Base-by-base conservation (phyloP, 768 basidiomycete species). In the Amanita subjunquillea region DNA sequence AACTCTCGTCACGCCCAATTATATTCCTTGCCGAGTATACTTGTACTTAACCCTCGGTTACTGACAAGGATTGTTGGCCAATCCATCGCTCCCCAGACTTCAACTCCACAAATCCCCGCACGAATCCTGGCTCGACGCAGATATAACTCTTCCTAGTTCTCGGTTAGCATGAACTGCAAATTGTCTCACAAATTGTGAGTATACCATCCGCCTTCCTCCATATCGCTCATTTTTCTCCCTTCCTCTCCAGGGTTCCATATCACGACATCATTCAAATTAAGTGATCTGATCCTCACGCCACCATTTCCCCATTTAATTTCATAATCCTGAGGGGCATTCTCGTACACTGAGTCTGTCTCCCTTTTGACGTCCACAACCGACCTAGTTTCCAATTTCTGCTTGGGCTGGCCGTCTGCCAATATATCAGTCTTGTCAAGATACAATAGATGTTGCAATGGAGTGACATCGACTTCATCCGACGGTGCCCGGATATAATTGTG, bases 81-180 rank as follows among this genome's bases (percentile, higher is more conserved):
- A 79, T 66, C 89, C 91, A 94, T 23, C 75, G 79, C 60, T 80
- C 69, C 27, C 85, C 85, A 6, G 83, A 70, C 38, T 70, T 73
- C 6, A 92, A 66, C 47, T 66, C 67, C 25, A 78, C 80, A 65
- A 82, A 93, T 9, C 87, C 86, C 41, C 79, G 69, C 3, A 91
- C 92, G 64, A 76, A 75, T 17, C 93, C 93, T 12, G 95, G 94
- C 67, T 98, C 95, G 51, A 96, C 82, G 59, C 95, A 97, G 39
- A 96, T 77, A 63, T 82, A 97, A 36, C 67, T 76, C 55, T 90
- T 83, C 91, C 91, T 87, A 54, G n/a, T 27, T n/a, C 34, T 22
- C 17, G 55, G 51, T 42, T 22, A n/a, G 49, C 15, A 20, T 43
- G 40, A 25, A 34, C 47, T 23, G 29, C 12, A 30, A 29, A 43